Evolutionary conservation across 768 basidiomycete genomes (phyloP).

Genomic region (Trichaptum fuscoviolaceum): DNA sequence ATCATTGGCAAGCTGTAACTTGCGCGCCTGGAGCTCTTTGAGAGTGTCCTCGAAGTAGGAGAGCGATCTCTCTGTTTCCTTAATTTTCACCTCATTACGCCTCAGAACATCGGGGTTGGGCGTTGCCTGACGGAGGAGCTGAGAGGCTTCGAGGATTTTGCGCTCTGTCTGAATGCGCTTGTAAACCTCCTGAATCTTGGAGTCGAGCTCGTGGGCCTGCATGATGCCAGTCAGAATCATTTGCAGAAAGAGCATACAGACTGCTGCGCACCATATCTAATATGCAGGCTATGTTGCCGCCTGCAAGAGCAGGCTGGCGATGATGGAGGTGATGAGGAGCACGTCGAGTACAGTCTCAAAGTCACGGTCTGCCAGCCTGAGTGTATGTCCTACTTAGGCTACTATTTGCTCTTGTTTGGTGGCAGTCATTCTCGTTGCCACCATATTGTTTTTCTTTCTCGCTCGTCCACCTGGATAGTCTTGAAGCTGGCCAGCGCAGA

Average conservation of each 20-base stretch:
- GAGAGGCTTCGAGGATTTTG: slow-evolving; percentile 84
- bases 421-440: background rate
- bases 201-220: slow-evolving; percentile 58
- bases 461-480: no score
- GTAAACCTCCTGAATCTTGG: slow-evolving; percentile 89
- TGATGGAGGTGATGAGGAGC: slow-evolving; percentile 3
- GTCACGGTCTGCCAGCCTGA: background rate
- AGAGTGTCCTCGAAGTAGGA: slow-evolving; percentile 86
- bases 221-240: background rate
- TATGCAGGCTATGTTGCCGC: background rate
- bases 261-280: background rate
- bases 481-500: background rate
- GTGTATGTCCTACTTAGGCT: background rate
- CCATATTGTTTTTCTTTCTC: background rate
- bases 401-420: background rate
- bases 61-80: slow-evolving; percentile 77
- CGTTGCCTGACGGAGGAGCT: slow-evolving; percentile 75
- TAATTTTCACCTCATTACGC: slow-evolving; percentile 78
- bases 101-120: slow-evolving; percentile 82
- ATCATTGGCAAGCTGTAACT: slow-evolving; percentile 57
- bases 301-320: background rate
- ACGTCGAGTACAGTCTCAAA: background rate
- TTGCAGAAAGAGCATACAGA: background rate
- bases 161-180: slow-evolving; percentile 89
- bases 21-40: slow-evolving; percentile 75